A percentile compares a stretch with the other conserved stretches of the same genome.
These are phyloP conservation scores for Phyllosticta capitalensis DNA, from an alignment of 2,329 filamentous ascomycete genomes.

Conservation along the genomic window DNA sequence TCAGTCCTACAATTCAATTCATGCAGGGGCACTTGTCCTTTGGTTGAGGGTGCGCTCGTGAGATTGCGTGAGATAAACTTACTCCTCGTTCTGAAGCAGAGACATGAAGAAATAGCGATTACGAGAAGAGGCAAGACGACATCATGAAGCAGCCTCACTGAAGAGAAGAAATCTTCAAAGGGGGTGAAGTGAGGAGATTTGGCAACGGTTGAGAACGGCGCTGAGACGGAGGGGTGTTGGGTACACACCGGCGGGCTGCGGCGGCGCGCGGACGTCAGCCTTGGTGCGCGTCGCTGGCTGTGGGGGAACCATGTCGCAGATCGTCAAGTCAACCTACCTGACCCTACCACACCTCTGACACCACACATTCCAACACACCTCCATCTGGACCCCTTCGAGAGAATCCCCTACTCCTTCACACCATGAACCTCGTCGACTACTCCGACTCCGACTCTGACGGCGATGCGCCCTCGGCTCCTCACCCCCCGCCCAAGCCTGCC, in stretches of 20 bases:
- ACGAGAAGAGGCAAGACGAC: neutral
- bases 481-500: slow-evolving; percentile 20
- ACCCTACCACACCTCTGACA: neutral
- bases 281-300: slow-evolving; percentile 1
- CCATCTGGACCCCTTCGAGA: neutral
- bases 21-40: neutral
- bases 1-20: neutral
- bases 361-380: neutral
- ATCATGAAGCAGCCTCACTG: neutral
- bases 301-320: neutral
- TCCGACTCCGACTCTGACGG: slow-evolving; percentile 70
- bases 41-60: slow-evolving; percentile 4
- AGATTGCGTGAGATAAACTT: slow-evolving; percentile 6
- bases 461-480: slow-evolving; percentile 34
- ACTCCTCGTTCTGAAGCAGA: slow-evolving; percentile 38
- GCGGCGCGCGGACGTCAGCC: slow-evolving; percentile 1
- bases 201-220: neutral
- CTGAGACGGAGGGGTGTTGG: slow-evolving; percentile 4
- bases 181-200: neutral
- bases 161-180: neutral
- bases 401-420: slow-evolving; percentile 12
- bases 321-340: neutral
- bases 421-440: slow-evolving; percentile 73
- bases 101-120: slow-evolving; percentile 25
- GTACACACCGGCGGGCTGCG: slow-evolving; percentile 4